Conservation (phyloP, 2,329 filamentous ascomycete species). For the Paradendryphiella salina region DNA sequence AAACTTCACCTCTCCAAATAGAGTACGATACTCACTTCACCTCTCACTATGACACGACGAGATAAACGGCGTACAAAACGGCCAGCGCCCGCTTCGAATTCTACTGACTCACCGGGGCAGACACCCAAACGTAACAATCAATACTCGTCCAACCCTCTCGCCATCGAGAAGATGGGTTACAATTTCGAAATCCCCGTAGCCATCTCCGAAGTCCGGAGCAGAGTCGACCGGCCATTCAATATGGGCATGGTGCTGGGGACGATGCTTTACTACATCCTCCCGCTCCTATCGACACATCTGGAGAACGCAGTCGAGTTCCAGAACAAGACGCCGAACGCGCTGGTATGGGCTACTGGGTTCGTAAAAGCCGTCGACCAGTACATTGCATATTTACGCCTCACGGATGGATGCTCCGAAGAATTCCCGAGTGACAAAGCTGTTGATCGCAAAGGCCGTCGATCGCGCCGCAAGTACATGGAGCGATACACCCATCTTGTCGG, state of each 20-base stretch:
- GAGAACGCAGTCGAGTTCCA: constrained; percentile 10
- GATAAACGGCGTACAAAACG: not conserved
- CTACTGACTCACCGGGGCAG: not conserved
- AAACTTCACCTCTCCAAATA: too few relatives aligned
- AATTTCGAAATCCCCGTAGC: constrained; percentile 1
- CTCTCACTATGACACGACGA: not conserved
- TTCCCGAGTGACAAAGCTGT: not conserved
- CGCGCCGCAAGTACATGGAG: constrained; percentile 7
- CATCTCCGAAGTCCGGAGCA: not conserved
- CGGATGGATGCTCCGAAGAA: constrained; percentile 6
- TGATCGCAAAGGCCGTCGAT: constrained; percentile 1
- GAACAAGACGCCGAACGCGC: not conserved
- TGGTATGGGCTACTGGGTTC: constrained; percentile 3
- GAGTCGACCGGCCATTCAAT: constrained; percentile 6
- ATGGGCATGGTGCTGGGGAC: constrained; percentile 8
- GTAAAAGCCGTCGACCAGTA: constrained; percentile 11
- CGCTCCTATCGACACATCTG: constrained; percentile 8
- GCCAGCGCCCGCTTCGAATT: not conserved
- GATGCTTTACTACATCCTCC: constrained; percentile 11
- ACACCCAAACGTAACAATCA: not conserved
- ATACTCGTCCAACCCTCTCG: not conserved
- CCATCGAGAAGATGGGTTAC: constrained; percentile 1
- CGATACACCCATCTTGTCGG: constrained; percentile 8
- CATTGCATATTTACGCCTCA: constrained; percentile 4
- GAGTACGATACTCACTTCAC: not conserved